Evolutionary conservation across 176 grass and related monocot species (phyloP).

Genomic region (Ampelocalamus luodianensis): DNA sequence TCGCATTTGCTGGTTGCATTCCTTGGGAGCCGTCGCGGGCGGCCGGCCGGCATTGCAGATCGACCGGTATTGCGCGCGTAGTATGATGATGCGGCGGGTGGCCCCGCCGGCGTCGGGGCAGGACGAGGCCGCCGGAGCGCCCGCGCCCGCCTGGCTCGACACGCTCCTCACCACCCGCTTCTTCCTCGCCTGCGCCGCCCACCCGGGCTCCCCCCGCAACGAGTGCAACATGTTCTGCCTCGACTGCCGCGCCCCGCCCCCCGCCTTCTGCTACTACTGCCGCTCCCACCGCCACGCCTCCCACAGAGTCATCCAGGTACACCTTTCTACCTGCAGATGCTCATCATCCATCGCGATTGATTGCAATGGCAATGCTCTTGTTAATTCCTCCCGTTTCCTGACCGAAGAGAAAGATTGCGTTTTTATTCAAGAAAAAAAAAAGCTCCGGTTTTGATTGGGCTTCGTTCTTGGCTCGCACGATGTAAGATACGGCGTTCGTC

Average conservation of each 20-base stretch:
- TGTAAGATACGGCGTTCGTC: constrained; percentile 67
- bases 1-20: too few relatives aligned
- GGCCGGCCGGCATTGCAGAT: constrained; percentile 10
- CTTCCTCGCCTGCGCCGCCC: constrained; percentile 64
- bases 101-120: constrained; percentile 35
- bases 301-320: constrained; percentile 81
- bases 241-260: constrained; percentile 58
- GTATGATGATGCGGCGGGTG: constrained; percentile 69
- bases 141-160: constrained; percentile 67
- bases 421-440: neutral
- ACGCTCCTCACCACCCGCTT: constrained; percentile 64
- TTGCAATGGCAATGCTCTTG: neutral
- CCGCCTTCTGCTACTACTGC: constrained; percentile 87
- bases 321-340: too few relatives aligned
- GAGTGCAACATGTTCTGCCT: constrained; percentile 93
- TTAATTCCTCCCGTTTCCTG: neutral
- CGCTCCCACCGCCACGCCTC: constrained; percentile 59
- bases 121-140: neutral
- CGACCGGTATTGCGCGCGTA: neutral
- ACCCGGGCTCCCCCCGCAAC: constrained; percentile 64
- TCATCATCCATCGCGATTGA: neutral
- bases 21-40: neutral
- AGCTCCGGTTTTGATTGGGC: neutral
- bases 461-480: neutral
- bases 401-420: neutral